These are phyloP conservation scores for Alternaria sp. DNA, from an alignment of 2,329 filamentous ascomycete species.

Conservation along the genomic window DNA sequence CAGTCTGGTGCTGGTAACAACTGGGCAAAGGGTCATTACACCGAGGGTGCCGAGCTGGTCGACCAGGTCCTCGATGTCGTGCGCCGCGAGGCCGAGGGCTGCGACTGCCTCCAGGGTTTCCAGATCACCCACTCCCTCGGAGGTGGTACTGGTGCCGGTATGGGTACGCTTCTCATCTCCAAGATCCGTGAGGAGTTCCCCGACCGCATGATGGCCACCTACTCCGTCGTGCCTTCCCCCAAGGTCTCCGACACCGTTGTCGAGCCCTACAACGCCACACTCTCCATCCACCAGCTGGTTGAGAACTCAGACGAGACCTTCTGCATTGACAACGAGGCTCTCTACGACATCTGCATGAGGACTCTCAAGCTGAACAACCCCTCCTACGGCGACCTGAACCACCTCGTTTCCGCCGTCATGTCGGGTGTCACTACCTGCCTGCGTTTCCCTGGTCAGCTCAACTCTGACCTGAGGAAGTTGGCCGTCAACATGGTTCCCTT, in stretches of 20 bases:
- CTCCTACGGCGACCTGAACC: constrained; percentile 98
- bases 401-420: constrained; percentile 99
- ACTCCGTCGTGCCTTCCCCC: constrained; percentile 97
- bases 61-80: constrained; percentile 98
- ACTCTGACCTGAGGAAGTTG: constrained; percentile 99
- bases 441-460: constrained; percentile 99
- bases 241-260: constrained; percentile 99
- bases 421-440: constrained; percentile 98
- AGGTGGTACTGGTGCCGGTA: constrained; percentile 99
- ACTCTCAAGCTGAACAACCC: constrained; percentile 99
- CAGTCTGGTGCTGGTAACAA: constrained; percentile 99
- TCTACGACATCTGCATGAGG: constrained; percentile 99
- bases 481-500: constrained; percentile 99
- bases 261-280: constrained; percentile 99
- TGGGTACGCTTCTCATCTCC: constrained; percentile 99
- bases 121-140: constrained; percentile 99
- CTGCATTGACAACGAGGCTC: constrained; percentile 99
- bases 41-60: constrained; percentile 98
- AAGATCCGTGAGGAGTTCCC: constrained; percentile 99
- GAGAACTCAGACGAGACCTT: constrained; percentile 99
- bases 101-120: constrained; percentile 99
- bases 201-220: constrained; percentile 99
- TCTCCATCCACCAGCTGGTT: constrained; percentile 98
- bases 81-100: constrained; percentile 97
- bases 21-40: constrained; percentile 99